Evolutionary conservation across 352 stramenopile species (phyloP).

Genomic region (Plasmopara muralis): DNA sequence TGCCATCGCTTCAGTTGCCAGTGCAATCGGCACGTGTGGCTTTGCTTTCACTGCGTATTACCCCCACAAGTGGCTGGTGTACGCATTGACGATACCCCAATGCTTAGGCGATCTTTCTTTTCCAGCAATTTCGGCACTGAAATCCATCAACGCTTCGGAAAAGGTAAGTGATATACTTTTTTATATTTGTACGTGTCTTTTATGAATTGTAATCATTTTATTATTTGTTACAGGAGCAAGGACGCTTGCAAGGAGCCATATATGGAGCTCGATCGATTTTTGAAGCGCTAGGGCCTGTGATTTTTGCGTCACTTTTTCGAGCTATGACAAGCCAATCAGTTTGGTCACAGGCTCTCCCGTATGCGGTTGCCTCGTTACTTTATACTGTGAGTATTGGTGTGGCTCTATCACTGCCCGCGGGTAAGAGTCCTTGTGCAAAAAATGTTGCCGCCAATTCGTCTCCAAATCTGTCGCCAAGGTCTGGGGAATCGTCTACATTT

Average conservation of each 20-base stretch:
- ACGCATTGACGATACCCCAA: conserved; percentile 29
- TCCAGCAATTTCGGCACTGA: conserved; percentile 38
- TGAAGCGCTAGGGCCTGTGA: conserved; percentile 46
- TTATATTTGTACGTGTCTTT: not conserved
- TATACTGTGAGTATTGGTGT: conserved; percentile 52
- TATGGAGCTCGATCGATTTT: conserved; percentile 57
- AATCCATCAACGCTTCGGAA: conserved; percentile 39
- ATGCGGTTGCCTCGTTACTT: conserved; percentile 41
- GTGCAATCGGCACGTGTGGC: conserved; percentile 30
- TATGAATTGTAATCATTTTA: not conserved
- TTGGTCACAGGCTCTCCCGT: conserved; percentile 49
- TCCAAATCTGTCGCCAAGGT: conserved; percentile 33
- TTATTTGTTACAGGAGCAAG: conserved; percentile 43
- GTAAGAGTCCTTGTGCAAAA: conserved; percentile 8
- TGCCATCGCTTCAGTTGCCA: conserved; percentile 42
- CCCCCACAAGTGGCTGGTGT: conserved; percentile 55
- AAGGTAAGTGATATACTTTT: conserved; percentile 18
- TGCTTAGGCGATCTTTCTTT: conserved; percentile 57
- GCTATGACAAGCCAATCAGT: conserved; percentile 12
- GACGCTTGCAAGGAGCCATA: conserved; percentile 65
- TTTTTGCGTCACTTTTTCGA: conserved; percentile 55
- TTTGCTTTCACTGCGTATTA: conserved; percentile 47
- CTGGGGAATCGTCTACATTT: conserved; percentile 30
- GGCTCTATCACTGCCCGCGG: conserved; percentile 32
- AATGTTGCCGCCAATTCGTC: conserved; percentile 11